Evolutionary conservation across 345 rosid genomes (phyloP).

Genomic region (Sonneratia alba): DNA sequence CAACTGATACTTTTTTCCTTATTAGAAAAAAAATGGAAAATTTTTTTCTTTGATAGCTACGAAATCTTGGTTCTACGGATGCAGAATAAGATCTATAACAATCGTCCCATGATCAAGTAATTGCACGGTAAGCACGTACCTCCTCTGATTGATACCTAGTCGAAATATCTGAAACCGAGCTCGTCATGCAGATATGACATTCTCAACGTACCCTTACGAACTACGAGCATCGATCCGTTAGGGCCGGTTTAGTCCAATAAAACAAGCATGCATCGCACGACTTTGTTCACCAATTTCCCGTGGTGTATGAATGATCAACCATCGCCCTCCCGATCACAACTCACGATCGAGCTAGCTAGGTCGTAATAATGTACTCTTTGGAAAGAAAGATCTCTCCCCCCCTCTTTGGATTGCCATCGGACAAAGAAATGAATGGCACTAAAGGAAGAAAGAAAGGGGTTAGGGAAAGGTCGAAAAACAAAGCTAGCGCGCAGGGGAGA

Average conservation of each 20-base stretch:
- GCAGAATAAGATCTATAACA: not conserved
- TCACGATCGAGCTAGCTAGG: too few relatives aligned
- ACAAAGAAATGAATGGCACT: not conserved
- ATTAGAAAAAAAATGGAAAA: not conserved
- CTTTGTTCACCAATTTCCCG: too few relatives aligned
- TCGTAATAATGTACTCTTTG: too few relatives aligned
- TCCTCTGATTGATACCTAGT: too few relatives aligned
- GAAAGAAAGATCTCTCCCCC: not conserved
- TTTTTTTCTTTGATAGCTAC: not conserved
- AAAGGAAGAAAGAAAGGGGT: not conserved
- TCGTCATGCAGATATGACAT: too few relatives aligned
- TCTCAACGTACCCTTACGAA: too few relatives aligned
- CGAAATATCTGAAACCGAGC: too few relatives aligned
- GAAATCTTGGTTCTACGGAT: not conserved
- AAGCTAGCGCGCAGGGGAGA: not conserved
- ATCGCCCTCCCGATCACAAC: too few relatives aligned
- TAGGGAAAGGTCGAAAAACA: slow-evolving; percentile 20
- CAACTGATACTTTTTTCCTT: not conserved
- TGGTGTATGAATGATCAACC: too few relatives aligned
- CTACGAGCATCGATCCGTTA: too few relatives aligned
- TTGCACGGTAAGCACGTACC: not conserved
- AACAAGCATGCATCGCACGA: too few relatives aligned
- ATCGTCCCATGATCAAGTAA: not conserved
- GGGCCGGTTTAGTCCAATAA: too few relatives aligned
- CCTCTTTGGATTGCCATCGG: slow-evolving; percentile 42